A percentile compares a stretch with the other conserved stretches of the same genome.
phyloP scores from a whole-genome alignment of 2,329 filamentous ascomycete genomes.

The Colletotrichum chrysophilum region DNA sequence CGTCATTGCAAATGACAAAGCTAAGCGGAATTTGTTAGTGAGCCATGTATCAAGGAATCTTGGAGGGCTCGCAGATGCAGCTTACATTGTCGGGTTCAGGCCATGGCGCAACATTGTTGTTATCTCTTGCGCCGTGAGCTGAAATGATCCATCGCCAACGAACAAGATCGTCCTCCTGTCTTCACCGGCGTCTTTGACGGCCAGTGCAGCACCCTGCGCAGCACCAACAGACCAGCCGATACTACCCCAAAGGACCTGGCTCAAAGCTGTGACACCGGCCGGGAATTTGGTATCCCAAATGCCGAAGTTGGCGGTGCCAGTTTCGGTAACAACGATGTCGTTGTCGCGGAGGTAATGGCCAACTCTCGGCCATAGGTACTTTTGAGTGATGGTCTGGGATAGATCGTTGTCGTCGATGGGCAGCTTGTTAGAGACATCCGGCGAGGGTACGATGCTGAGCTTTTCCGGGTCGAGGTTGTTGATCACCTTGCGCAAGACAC shows the following conservation, averaged over 20 bases:
- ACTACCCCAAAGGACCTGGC: slow-evolving; percentile 77
- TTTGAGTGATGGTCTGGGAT: slow-evolving; percentile 64
- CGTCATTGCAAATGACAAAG: slow-evolving; percentile 87
- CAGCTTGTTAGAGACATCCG: slow-evolving; percentile 59
- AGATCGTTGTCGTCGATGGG: slow-evolving; percentile 40
- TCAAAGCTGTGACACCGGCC: slow-evolving; percentile 76
- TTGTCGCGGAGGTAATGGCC: slow-evolving; percentile 73
- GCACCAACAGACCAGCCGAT: slow-evolving; percentile 67
- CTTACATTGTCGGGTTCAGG: slow-evolving; percentile 78
- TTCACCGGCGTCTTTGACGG: slow-evolving; percentile 66
- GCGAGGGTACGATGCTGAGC: slow-evolving; percentile 60
- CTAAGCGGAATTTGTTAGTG: slow-evolving; percentile 38
- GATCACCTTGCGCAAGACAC: slow-evolving; percentile 75
- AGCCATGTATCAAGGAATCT: not conserved
- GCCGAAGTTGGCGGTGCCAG: slow-evolving; percentile 87
- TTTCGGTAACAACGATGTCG: slow-evolving; percentile 86
- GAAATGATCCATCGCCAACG: slow-evolving; percentile 88
- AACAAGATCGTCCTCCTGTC: slow-evolving; percentile 78
- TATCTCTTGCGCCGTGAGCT: slow-evolving; percentile 84
- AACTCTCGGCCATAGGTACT: slow-evolving; percentile 79
- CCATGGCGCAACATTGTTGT: slow-evolving; percentile 81
- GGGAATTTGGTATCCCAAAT: slow-evolving; percentile 88
- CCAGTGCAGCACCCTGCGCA: slow-evolving; percentile 72
- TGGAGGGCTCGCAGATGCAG: slow-evolving; percentile 17
- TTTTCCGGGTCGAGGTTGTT: slow-evolving; percentile 61